A percentile compares a stretch with the other conserved stretches of the same genome.
Evolutionary conservation across 2,329 filamentous ascomycete species (phyloP).

Genomic region (Ceratocystiopsis sp.): DNA sequence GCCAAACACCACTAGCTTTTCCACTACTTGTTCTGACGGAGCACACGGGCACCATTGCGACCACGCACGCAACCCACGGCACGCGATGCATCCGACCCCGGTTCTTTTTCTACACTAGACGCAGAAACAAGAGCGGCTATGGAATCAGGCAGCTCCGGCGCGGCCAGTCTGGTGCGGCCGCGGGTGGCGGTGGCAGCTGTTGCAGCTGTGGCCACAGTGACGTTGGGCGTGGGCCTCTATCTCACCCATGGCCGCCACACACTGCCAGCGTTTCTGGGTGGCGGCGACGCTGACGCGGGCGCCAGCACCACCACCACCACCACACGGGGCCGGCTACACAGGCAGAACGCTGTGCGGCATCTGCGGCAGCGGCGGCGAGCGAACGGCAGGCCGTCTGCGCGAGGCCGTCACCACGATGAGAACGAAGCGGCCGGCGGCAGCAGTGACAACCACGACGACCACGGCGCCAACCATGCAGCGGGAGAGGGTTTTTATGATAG

Average conservation of each 20-base stretch:
- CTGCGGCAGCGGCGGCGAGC: conserved; percentile 8
- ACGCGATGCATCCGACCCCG: neutral
- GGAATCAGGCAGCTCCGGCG: neutral
- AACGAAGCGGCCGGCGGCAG: conserved; percentile 8
- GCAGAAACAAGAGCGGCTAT: conserved; percentile 1
- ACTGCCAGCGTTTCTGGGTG: neutral
- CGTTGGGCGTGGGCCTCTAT: conserved; percentile 7
- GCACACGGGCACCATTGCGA: no score
- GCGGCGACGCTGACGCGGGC: neutral
- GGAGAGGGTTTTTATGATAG: neutral
- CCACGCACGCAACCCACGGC: no score
- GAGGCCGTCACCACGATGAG: neutral
- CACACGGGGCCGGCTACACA: conserved; percentile 1
- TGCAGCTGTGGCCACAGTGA: conserved; percentile 6
- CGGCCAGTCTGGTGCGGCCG: conserved; percentile 7
- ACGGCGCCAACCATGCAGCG: neutral
- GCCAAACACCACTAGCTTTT: no score
- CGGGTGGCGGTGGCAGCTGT: conserved; percentile 8
- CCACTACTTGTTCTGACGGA: no score
- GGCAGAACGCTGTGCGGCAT: conserved; percentile 10
- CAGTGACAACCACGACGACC: conserved; percentile 15
- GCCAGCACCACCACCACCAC: no score
- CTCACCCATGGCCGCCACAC: conserved; percentile 3
- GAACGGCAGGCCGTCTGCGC: neutral
- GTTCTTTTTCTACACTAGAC: neutral